Evolutionary conservation across 192 early-diverging fungal genomes (phyloP).

Genomic region (Coemansia sp.): DNA sequence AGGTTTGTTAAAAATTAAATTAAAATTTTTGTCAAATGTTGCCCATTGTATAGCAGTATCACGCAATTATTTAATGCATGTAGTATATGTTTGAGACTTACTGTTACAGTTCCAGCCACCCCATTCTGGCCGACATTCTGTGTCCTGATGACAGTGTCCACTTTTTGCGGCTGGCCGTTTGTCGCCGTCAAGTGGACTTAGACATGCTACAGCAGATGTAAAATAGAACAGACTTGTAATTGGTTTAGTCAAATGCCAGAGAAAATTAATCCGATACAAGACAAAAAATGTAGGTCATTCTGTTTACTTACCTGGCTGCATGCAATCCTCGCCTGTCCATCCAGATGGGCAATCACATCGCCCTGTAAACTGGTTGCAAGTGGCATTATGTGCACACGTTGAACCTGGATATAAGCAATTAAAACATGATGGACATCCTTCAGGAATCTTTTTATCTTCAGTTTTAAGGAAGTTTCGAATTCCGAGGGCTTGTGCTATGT

Average conservation of each 20-base stretch:
- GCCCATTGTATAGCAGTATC: not conserved
- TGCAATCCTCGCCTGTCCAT: slow-evolving; percentile 78
- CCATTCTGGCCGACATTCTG: slow-evolving; percentile 82
- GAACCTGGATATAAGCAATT: slow-evolving; percentile 78
- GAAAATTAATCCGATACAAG: not conserved
- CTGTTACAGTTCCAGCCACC: slow-evolving; percentile 91
- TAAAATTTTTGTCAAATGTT: too few relatives aligned
- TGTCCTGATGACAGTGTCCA: slow-evolving; percentile 57
- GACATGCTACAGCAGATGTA: slow-evolving; percentile 63
- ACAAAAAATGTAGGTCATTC: not conserved
- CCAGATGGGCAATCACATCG: slow-evolving; percentile 74
- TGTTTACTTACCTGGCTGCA: slow-evolving; percentile 53
- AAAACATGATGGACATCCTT: slow-evolving; percentile 78
- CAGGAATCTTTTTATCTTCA: slow-evolving; percentile 32
- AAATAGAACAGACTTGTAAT: not conserved
- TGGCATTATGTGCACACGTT: slow-evolving; percentile 70
- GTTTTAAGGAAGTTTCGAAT: slow-evolving; percentile 39
- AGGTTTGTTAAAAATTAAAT: not conserved
- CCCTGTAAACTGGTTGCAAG: slow-evolving; percentile 71
- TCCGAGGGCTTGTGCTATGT: slow-evolving; percentile 39
- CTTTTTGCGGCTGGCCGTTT: slow-evolving; percentile 57
- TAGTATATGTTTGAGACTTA: slow-evolving; percentile 19
- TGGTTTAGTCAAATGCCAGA: not conserved
- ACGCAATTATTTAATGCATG: not conserved
- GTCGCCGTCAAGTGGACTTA: slow-evolving; percentile 63